Conservation (phyloP, 1,284 basidiomycete species). For the Pholiota adiposa region DNA sequence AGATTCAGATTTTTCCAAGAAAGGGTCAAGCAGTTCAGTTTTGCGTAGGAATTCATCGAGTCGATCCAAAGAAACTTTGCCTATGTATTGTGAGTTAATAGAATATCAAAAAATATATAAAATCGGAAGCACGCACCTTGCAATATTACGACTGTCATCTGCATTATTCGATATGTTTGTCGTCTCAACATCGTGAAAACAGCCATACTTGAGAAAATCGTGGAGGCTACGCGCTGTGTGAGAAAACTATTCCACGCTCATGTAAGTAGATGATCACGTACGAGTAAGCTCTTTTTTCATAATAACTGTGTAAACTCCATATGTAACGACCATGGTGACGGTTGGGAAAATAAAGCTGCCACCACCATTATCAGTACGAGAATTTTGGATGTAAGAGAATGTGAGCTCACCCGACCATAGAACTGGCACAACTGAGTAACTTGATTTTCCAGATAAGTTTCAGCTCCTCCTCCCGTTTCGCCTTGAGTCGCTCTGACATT, state of each 20-base stretch:
- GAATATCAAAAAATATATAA: neutral
- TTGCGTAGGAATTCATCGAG: conserved; percentile 51
- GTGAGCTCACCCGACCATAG: neutral
- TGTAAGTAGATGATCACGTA: conserved; percentile 4
- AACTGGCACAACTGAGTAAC: neutral
- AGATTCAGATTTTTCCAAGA: conserved; percentile 27
- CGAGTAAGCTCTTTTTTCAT: conserved; percentile 39
- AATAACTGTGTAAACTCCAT: conserved; percentile 54
- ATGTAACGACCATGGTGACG: conserved; percentile 66
- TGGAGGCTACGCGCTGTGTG: conserved; percentile 16
- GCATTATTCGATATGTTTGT: conserved; percentile 17
- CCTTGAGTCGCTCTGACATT: conserved; percentile 51
- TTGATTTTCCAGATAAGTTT: conserved; percentile 40
- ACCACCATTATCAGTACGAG: conserved; percentile 43
- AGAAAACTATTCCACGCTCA: neutral
- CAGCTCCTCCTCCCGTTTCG: conserved; percentile 63
- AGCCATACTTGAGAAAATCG: conserved; percentile 25
- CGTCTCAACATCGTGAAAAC: conserved; percentile 30
- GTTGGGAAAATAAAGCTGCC: neutral
- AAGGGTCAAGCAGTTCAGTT: conserved; percentile 59
- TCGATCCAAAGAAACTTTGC: conserved; percentile 55
- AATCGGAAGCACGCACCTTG: conserved; percentile 12
- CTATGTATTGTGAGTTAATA: conserved; percentile 15
- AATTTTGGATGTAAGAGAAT: conserved; percentile 21
- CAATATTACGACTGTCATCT: conserved; percentile 5